Evolutionary conservation across 352 stramenopile genomes (phyloP), one percentile per base, ranked within the genome.

Genomic region (Elongisporangium prolatum): DNA sequence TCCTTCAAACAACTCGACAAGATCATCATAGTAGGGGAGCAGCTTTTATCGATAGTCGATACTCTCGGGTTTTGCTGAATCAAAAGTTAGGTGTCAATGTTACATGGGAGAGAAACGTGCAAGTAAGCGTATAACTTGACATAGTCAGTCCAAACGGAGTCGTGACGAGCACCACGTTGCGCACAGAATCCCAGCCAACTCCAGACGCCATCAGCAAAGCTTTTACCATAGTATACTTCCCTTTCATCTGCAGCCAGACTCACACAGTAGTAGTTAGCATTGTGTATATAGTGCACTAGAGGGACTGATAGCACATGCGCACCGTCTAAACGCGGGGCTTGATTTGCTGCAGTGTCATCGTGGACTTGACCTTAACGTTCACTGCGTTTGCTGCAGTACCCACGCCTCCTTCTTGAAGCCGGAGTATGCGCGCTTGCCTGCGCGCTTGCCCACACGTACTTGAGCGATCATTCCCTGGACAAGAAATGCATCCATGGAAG

Each of bases 341-440:
- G 24, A 57, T 20, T 24, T 57, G 52, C 25, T 24, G 52, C 24
- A 48, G 21, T 2, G 52, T 48, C 52, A 57, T 28, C 11, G 28
- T 57, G 14, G 28, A 28, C 24, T 48, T 48, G 52, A 49, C 48
- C 17, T 21, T n/a, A 16, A 18, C 37, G 3, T 57, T 57, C 24
- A 57, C 44, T 2, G 5, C 14, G 14, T 21, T 28, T 2, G 17
- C 9, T 24, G 37, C 52, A 10, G 28, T 16, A 22, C 13, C 25
- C 52, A 57, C 28, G 52, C 52, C 52, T 57, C 28, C 52, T 57
- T 57, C 52, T 57, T 57, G 52, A 47, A 57, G 3, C 52, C 52
- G 6, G 52, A 49, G 24, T 57, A 18, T 9, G 52, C 50, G 10
- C 50, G 50, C 50, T 38, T 55, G 11, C 50, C 53, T 25, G 37